Base-by-base conservation (phyloP, 1,139 yeast genomes). In the Scheffersomyces stambukii region DNA sequence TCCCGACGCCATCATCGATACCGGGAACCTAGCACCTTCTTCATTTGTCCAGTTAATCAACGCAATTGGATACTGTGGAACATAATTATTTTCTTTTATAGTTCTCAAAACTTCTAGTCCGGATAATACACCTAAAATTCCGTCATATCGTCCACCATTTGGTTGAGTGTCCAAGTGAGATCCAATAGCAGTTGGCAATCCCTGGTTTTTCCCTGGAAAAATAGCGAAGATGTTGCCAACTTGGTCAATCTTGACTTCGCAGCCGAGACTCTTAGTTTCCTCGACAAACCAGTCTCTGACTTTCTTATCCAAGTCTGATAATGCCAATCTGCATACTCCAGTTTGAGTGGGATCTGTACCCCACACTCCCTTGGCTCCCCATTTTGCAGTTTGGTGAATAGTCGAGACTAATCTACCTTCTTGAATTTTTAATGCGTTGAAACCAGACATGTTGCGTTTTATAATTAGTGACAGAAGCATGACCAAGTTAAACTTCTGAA, bases 161-260 rank as follows among this genome's bases (percentile, higher is more conserved):
- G 88, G 88, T 53, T 81, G 88, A 1, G 88, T 81, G 45, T 81
- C 88, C 33, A 81, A 54, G 52, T 81, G 88, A 0, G 86, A 78
- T 1, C 89, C 88, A 37, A 80, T 75, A 8, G 75, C 86, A 2
- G 79, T 77, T 8, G 88, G 82, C 5, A 64, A 49, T 2, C 44
- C 46, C 28, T 71, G 64, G n/a, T 28, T 21, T 37, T 61, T 55
- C 4, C 86, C 86, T 0, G 82, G 81, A 33, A 64, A 75, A 14
- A 74, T 60, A 10, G 81, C 80, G 53, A 79, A 81, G 21, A 79
- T 77, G 47, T 75, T 79, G 11, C 89, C 88, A 50, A 79, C 39
- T 35, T 72, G 66, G 50, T 81, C 89, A 26, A 80, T 56, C 20
- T 64, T 71, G 13, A 78, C 64, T 8, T 56, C 47, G 48, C 86